phyloP scores from a whole-genome alignment of 1,284 basidiomycete species.

The Coniferiporia sulphurascens region DNA sequence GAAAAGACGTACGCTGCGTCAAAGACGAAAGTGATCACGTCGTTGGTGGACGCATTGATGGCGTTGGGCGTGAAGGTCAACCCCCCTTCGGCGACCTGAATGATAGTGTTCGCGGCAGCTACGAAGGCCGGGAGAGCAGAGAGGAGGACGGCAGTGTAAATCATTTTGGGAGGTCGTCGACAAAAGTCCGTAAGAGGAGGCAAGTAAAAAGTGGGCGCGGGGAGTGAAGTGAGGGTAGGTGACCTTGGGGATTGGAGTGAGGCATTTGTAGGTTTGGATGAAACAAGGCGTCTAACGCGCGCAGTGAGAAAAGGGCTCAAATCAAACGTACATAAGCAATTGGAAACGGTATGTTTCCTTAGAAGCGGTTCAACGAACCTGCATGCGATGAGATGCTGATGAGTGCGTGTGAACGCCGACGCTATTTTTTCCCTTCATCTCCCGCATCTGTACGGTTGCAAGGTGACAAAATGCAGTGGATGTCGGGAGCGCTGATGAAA shows the following conservation, averaged over 20 bases:
- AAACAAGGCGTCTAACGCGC: background rate
- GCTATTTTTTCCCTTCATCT: background rate
- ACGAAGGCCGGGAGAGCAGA: slow-evolving; percentile 5
- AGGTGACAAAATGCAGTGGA: background rate
- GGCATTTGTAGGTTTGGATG: background rate
- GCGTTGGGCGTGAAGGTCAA: slow-evolving; percentile 6
- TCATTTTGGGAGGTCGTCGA: slow-evolving; percentile 1
- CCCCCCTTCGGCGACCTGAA: background rate
- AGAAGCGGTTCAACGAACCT: background rate
- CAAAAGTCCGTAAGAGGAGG: background rate
- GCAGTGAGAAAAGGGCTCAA: slow-evolving; percentile 10
- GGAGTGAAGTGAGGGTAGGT: background rate
- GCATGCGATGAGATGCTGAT: background rate
- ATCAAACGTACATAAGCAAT: background rate
- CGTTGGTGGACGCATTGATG: background rate
- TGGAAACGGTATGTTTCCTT: background rate
- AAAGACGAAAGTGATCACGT: slow-evolving; percentile 16
- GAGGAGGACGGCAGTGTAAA: background rate
- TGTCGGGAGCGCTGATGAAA: background rate
- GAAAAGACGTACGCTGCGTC: background rate
- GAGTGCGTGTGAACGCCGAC: background rate
- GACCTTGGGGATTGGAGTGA: background rate
- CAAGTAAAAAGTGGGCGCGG: background rate
- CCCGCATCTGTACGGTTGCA: background rate
- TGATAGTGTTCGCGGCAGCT: slow-evolving; percentile 13